These are phyloP conservation scores for Serendipita vermifera DNA, from an alignment of 768 basidiomycete genomes.

Conservation along the genomic window DNA sequence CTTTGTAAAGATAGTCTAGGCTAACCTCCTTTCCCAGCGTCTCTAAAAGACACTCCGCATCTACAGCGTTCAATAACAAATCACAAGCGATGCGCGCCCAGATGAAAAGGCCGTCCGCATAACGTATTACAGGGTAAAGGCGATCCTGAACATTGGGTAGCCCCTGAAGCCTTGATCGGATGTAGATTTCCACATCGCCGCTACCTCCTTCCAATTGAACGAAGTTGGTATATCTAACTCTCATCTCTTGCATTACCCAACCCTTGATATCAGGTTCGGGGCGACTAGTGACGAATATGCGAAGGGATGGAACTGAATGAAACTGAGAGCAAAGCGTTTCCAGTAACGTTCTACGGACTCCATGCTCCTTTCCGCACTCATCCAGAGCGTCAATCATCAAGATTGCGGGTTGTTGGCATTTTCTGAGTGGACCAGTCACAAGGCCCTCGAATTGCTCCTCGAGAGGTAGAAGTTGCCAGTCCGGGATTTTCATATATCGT, in stretches of 20 bases:
- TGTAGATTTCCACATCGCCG: not conserved
- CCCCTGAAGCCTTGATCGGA: not conserved
- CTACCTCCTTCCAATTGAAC: not conserved
- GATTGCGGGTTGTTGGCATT: no score
- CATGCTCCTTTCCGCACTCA: not conserved
- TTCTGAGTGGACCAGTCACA: no score
- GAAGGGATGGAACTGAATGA: not conserved
- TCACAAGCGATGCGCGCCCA: not conserved
- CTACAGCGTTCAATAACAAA: not conserved
- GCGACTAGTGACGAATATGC: not conserved
- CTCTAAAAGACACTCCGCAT: not conserved
- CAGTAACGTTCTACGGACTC: not conserved
- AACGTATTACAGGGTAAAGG: not conserved
- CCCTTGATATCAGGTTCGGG: not conserved
- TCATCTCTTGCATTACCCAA: not conserved
- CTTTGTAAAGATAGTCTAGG: not conserved
- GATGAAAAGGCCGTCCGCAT: not conserved
- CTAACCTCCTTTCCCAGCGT: not conserved
- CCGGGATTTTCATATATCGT: not conserved
- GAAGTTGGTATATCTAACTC: not conserved
- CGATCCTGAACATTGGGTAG: not conserved
- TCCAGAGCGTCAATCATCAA: no score
- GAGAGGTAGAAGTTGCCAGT: not conserved
- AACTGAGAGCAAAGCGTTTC: not conserved
- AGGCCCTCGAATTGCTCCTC: not conserved